Base-by-base conservation (phyloP, 2,329 filamentous ascomycete genomes). In the Trichoderma sp. region DNA sequence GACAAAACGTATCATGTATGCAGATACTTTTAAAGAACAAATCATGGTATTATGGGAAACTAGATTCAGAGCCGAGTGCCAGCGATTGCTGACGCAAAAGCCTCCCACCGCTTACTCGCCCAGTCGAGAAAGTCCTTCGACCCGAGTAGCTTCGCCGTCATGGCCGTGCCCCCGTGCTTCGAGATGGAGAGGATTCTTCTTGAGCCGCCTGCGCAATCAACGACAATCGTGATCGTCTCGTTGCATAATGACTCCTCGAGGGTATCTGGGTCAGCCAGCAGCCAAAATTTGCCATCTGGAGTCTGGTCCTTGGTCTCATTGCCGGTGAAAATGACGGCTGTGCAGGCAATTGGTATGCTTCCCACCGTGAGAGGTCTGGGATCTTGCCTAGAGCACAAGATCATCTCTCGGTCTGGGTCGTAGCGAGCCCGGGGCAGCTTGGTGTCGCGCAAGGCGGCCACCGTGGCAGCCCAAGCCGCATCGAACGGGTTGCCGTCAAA, bases 401-500 rank as follows among this genome's bases (percentile, higher is more conserved):
- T 84, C 70, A 85, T 84, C 74, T 96, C 92, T 39, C 85, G 83
- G 74, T 98, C 94, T 2, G 85, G 80, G 75, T 98, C 93, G 88
- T 91, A 99, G 76, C 86, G 87, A 15, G 93, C 92, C 58, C 81
- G 81, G 0, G 95, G 95, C 12, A 99, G 79, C 66, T 83, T 86
- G 5, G 92, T 94, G 75, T 95, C 87, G 61, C 82, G 83, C 66
- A 99, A 79, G 7, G 95, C 94, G 9, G 93, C 91, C 24, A 97
- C 77, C 0, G 96, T 83, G 14, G 92, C 88, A 0, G 90, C 85
- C 93, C 94, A 98, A 0, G 92, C 92, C 0, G 92, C 91, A 73
- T 99, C 94, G 69, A 98, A 93, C 1, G 92, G 87, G 72, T 95
- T 96, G 6, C 94, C 94, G 69, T 97, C 93, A 57, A 97, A 87